Evolutionary conservation across 1,284 basidiomycete species (phyloP).

Genomic region (Microbotryum lychnidis-dioicae): DNA sequence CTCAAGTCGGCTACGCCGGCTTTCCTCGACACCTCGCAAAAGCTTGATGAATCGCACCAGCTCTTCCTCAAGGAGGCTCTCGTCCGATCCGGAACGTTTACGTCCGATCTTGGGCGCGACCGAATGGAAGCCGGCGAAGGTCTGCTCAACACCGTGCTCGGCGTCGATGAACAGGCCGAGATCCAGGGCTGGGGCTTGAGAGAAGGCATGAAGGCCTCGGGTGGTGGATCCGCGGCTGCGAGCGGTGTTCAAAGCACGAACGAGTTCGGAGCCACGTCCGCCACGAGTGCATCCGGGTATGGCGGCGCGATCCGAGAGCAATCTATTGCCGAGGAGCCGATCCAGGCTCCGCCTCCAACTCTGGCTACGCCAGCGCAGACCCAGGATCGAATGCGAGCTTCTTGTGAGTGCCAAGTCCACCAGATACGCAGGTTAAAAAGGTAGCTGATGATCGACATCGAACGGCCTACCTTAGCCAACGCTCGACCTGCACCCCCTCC

Average conservation of each 20-base stretch:
- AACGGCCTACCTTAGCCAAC: not conserved
- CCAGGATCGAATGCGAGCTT: not conserved
- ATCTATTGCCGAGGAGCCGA: constrained; percentile 2
- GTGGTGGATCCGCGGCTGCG: not conserved
- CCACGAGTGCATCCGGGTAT: not conserved
- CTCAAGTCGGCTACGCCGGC: constrained; percentile 32
- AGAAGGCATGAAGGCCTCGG: constrained; percentile 14
- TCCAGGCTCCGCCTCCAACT: not conserved
- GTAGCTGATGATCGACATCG: not conserved
- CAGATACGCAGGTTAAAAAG: not conserved
- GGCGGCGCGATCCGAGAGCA: not conserved
- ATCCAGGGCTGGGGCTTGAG: constrained; percentile 23
- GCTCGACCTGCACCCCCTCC: constrained; percentile 9
- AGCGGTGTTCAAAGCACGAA: not conserved
- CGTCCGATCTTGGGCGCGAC: constrained; percentile 36
- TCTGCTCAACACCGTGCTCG: constrained; percentile 31
- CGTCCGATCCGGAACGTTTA: constrained; percentile 35
- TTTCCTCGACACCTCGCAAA: constrained; percentile 35
- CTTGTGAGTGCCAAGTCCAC: not conserved
- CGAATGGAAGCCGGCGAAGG: constrained; percentile 38
- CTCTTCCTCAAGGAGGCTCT: constrained; percentile 37
- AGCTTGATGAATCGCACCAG: constrained; percentile 37
- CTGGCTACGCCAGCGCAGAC: not conserved
- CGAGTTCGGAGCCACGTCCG: constrained; percentile 19
- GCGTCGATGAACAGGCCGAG: constrained; percentile 23